Conservation (phyloP, 2,329 filamentous ascomycete species). For the Cladophialophora yegresii region DNA sequence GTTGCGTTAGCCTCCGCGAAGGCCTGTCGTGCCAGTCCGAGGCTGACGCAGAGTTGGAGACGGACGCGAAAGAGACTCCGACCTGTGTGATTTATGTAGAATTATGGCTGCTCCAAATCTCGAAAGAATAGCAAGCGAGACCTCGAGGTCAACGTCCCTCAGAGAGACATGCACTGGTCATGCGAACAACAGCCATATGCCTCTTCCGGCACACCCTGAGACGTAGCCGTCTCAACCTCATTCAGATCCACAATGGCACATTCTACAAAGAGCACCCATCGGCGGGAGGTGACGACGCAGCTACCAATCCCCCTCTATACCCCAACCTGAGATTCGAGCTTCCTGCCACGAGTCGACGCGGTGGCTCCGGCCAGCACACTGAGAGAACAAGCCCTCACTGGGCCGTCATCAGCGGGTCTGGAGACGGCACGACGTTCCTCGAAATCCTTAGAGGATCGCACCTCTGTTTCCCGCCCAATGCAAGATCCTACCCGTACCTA, state of each 20-base stretch:
- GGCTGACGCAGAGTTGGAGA: slow-evolving; percentile 9
- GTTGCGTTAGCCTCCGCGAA: not conserved
- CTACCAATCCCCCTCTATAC: slow-evolving; percentile 73
- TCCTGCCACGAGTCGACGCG: slow-evolving; percentile 50
- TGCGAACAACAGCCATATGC: slow-evolving; percentile 27
- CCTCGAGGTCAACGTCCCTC: not conserved
- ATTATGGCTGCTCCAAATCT: slow-evolving; percentile 7
- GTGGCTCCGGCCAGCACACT: slow-evolving; percentile 41
- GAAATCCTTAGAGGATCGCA: slow-evolving; percentile 75
- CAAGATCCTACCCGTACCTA: slow-evolving; percentile 77
- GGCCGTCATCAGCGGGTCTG: slow-evolving; percentile 76
- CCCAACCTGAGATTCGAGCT: slow-evolving; percentile 69
- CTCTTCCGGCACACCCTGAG: slow-evolving; percentile 21
- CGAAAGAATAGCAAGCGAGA: not conserved
- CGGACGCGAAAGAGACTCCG: not conserved
- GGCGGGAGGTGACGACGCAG: slow-evolving; percentile 44
- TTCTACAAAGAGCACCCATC: slow-evolving; percentile 78
- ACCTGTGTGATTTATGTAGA: too few relatives aligned
- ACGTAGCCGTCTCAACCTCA: slow-evolving; percentile 50
- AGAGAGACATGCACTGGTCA: slow-evolving; percentile 17
- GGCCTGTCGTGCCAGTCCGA: not conserved
- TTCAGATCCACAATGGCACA: slow-evolving; percentile 74
- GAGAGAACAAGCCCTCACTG: slow-evolving; percentile 60
- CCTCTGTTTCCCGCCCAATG: slow-evolving; percentile 71
- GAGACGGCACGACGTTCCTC: slow-evolving; percentile 77